Base-by-base conservation (phyloP, 1,284 basidiomycete genomes). In the Ustilago sp. region DNA sequence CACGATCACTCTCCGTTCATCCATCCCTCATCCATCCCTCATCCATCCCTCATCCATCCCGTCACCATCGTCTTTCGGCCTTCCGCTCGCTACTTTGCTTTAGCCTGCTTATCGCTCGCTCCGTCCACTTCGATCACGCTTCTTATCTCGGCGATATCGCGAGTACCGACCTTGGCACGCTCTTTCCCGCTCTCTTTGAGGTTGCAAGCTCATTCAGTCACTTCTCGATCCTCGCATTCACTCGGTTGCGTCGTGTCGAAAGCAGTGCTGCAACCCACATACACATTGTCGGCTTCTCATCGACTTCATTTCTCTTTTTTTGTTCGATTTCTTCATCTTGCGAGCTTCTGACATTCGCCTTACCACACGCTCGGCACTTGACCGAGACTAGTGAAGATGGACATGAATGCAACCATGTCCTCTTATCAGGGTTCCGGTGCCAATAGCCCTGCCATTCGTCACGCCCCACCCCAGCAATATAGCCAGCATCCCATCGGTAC, bases 391-490 rank as follows among this genome's bases (percentile, higher is more conserved):
- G 43, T 39, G 61, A 64, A 73, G 41, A 77, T 77, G 75, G 75
- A 77, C 54, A 73, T 77, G 75, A 73, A 77, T 58, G 69, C 70
- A 60, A 74, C 75, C 63, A 74, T 77, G 75, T 61, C 70, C 39
- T 58, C 73, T 39, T 77, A 73, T n/a, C 75, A 73, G 65, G 75
- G 75, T 43, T 77, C 75, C 9, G 75, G 67, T 32, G 70, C 75
- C 28, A 77, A 77, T 19, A 77, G 75, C 55, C 75, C 75, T 12
- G 75, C 75, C 35, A 59, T 74, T 23, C 67, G 75, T 13, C 54
- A 50, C 36, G 58, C 39, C 28, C 59, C 48, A 28, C 55, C 36
- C 48, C 55, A 57, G 7, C 73, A 75, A 28, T 68, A 53, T 19
- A 45, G 19, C 39, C 55, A 60, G 19, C 66, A 72, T 50, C 41